Percentiles rank a stretch among this genome's conserved stretches.
phyloP scores from a whole-genome alignment of 805 yeast genomes.

The Komagataella phaffii region DNA sequence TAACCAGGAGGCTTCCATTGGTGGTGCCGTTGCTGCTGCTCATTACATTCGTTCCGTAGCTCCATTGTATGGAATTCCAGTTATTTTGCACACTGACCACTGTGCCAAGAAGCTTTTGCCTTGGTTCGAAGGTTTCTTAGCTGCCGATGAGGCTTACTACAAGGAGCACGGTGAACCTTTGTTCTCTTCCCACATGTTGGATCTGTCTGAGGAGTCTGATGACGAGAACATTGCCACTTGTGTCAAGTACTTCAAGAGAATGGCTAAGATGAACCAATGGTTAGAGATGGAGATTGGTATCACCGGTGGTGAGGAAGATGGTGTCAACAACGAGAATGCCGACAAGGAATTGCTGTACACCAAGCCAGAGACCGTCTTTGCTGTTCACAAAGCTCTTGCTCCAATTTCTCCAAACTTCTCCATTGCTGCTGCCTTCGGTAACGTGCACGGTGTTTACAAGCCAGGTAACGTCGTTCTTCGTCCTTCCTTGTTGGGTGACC shows the following conservation, averaged over 20 bases:
- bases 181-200: constrained; percentile 98
- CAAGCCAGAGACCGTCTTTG: constrained; percentile 85
- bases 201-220: constrained; percentile 91
- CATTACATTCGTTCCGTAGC: constrained; percentile 95
- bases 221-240: constrained; percentile 92
- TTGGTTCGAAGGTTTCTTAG: constrained; percentile 98
- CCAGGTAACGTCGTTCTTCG: constrained; percentile 93
- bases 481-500: constrained; percentile 91
- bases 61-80: constrained; percentile 94
- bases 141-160: constrained; percentile 90
- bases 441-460: constrained; percentile 99
- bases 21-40: constrained; percentile 94
- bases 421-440: constrained; percentile 99
- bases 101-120: constrained; percentile 97
- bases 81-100: constrained; percentile 94
- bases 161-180: constrained; percentile 83
- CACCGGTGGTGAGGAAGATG: constrained; percentile 99
- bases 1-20: constrained; percentile 88
- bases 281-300: constrained; percentile 99
- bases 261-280: constrained; percentile 92
- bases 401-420: constrained; percentile 97
- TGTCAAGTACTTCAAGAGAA: constrained; percentile 89
- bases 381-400: constrained; percentile 78
- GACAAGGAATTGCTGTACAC: constrained; percentile 84
- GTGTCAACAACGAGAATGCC: constrained; percentile 96